Evolutionary conservation across 73 alveolate species (phyloP).

Genomic region (Tetrahymena thermophila): DNA sequence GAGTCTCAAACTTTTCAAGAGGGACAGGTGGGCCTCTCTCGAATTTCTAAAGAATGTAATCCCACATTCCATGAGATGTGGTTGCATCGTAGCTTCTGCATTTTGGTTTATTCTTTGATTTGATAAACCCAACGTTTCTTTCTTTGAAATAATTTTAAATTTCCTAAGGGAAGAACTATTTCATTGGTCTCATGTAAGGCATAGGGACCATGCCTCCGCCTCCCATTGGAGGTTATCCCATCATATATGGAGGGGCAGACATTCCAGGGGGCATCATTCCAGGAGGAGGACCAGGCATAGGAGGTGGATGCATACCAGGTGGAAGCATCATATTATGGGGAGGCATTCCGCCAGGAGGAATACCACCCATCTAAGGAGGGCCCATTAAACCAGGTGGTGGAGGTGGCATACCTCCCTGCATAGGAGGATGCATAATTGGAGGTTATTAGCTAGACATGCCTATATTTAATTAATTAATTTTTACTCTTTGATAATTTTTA

Average conservation of each 20-base stretch:
- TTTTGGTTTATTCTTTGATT: constrained; percentile 29
- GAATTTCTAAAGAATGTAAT: neutral
- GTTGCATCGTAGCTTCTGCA: constrained; percentile 34
- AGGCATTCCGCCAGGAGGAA: neutral
- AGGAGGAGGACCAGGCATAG: neutral
- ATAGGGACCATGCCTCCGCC: neutral
- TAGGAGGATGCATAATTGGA: neutral
- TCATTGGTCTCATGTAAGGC: neutral
- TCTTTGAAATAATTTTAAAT: neutral
- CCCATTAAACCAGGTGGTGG: neutral
- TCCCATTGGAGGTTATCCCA: neutral
- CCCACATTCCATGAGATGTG: constrained; percentile 18
- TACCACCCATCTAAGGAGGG: neutral
- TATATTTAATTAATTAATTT: neutral
- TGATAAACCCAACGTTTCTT: neutral
- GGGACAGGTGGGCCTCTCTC: neutral
- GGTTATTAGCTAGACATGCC: neutral
- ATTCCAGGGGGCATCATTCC: neutral
- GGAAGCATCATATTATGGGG: neutral
- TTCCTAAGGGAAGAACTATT: neutral
- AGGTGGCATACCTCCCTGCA: neutral
- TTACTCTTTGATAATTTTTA: neutral
- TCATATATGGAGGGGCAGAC: neutral
- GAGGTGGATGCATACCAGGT: neutral
- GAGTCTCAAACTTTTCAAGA: constrained; percentile 31